Base-by-base conservation (phyloP, 1,284 basidiomycete species). In the Phylloporus sp. region DNA sequence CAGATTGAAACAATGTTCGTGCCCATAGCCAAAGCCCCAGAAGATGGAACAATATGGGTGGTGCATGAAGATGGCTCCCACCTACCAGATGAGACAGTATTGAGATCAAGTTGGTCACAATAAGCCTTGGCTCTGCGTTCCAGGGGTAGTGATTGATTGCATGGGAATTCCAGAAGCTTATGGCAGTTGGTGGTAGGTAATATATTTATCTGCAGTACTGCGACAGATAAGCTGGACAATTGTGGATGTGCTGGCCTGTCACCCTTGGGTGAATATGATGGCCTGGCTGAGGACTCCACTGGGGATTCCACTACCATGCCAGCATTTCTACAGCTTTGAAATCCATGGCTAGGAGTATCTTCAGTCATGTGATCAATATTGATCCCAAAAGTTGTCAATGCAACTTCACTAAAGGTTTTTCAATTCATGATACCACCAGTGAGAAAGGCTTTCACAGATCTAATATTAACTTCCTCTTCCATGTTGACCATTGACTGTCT, bases 401-500 rank as follows among this genome's bases (percentile, higher is more conserved):
- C 10, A 28, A 26, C 39, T 12, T 63, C 56, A 8, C 71, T 75
- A 29, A 32, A 10, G 11, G 32, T 53, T 22, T 1, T 31, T 74
- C 46, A 75, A 26, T 29, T n/a, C 4, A 53, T 6, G 15, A 10
- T 29, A 39, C 18, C 3, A 5, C 32, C 15, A 46, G 26, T n/a
- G n/a, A n/a, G n/a, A 54, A 52, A 40, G 20, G 32, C 22, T 18
- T 8, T 11, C 24, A 74, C 72, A 20, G 46, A 75, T 72, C 63
- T 0, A 54, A 62, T 31, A 17, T 58, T 39, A 37, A 26, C 32
- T 28, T 44, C 47, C 31, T 51, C 61, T 49, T 56, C 34, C 26
- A 47, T 3, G 17, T 56, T 20, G 18, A 8, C 34, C 18, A 54
- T 29, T 7, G 52, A 58, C 51, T 37, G 44, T 24, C n/a, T n/a